phyloP scores from a whole-genome alignment of 2,329 filamentous ascomycete species.

The Alternaria postmessia region DNA sequence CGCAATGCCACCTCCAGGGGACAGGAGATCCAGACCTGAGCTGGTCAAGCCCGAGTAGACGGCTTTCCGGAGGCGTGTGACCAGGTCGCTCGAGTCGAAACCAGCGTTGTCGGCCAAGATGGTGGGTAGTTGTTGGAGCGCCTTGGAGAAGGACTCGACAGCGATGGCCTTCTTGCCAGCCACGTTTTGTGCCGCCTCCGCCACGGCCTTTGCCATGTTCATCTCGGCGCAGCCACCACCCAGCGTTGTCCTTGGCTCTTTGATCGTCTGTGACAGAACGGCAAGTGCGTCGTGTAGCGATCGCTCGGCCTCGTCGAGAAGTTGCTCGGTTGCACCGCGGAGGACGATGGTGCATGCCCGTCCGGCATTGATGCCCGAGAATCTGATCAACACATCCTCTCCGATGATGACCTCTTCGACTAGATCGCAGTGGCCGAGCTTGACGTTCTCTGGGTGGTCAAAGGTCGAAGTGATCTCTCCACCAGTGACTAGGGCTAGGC shows the following conservation, averaged over 20 bases:
- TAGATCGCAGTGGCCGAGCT: constrained; percentile 91
- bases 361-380: constrained; percentile 93
- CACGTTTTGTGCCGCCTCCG: constrained; percentile 89
- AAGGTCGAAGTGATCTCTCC: constrained; percentile 98
- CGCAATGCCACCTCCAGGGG: constrained; percentile 87
- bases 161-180: constrained; percentile 97
- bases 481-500: constrained; percentile 91
- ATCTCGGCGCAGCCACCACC: constrained; percentile 98
- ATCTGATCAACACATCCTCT: constrained; percentile 96
- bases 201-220: constrained; percentile 98
- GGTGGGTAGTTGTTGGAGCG: constrained; percentile 90
- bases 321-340: constrained; percentile 93
- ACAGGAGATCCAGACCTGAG: constrained; percentile 87
- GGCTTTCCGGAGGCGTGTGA: constrained; percentile 88
- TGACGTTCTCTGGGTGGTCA: constrained; percentile 96
- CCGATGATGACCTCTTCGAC: constrained; percentile 99
- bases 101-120: constrained; percentile 98
- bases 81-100: constrained; percentile 92
- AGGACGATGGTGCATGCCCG: constrained; percentile 96
- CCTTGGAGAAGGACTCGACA: constrained; percentile 86
- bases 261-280: constrained; percentile 94
- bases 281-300: constrained; percentile 95
- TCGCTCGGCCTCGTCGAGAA: constrained; percentile 95
- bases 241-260: constrained; percentile 90
- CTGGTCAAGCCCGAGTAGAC: constrained; percentile 95